phyloP scores from a whole-genome alignment of 441 rosid species.

The Macaranga tanarius region DNA sequence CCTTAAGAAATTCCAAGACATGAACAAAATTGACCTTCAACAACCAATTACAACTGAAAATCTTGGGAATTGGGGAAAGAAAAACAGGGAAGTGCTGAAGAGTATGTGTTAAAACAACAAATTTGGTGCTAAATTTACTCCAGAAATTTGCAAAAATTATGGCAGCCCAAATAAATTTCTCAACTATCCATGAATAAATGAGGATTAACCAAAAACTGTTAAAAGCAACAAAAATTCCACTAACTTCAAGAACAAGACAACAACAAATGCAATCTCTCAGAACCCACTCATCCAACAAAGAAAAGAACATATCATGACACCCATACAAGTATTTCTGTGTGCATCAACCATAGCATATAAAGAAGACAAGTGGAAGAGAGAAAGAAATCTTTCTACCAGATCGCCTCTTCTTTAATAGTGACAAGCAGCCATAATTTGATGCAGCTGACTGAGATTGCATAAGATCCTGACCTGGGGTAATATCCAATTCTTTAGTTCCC shows the following conservation, averaged over 20 bases:
- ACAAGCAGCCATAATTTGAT: slow-evolving; percentile 66
- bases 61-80: background rate
- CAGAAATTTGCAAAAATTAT: background rate
- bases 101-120: background rate
- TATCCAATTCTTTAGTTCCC: slow-evolving; percentile 39
- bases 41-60: background rate
- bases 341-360: background rate
- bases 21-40: slow-evolving; percentile 10
- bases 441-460: slow-evolving; percentile 42
- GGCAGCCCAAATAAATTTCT: background rate
- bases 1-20: slow-evolving; percentile 41
- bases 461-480: slow-evolving; percentile 46
- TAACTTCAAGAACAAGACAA: slow-evolving; percentile 7
- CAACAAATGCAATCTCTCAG: slow-evolving; percentile 1
- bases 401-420: slow-evolving; percentile 66
- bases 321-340: background rate
- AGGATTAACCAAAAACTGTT: background rate
- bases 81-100: slow-evolving; percentile 6
- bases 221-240: background rate
- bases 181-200: background rate
- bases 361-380: background rate
- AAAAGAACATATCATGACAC: slow-evolving; percentile 6
- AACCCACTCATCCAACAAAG: slow-evolving; percentile 4
- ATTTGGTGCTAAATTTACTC: background rate
- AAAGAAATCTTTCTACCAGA: slow-evolving; percentile 43